Percentiles rank a stretch among this genome's conserved stretches.
Conservation (phyloP, 176 grass and related monocot genomes). For the Secale cereale region DNA sequence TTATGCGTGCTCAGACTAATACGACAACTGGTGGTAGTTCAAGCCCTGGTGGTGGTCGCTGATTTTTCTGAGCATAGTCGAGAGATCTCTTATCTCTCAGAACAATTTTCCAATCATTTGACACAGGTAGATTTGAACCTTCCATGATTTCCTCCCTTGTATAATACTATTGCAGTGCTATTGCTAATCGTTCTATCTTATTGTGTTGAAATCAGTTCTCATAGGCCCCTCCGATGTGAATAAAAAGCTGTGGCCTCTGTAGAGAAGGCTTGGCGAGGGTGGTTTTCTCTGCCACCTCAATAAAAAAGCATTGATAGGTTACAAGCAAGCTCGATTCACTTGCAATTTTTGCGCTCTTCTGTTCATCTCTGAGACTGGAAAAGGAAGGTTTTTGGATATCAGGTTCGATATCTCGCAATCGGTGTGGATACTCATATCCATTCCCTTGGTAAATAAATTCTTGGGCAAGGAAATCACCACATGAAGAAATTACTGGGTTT, state of each 20-base stretch:
- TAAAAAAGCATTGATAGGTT: constrained; percentile 61
- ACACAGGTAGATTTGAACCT: constrained; percentile 38
- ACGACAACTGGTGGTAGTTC: constrained; percentile 40
- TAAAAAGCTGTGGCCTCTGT: constrained; percentile 55
- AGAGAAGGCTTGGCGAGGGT: constrained; percentile 43
- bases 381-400: constrained; percentile 48
- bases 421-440: constrained; percentile 14
- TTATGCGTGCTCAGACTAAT: constrained; percentile 48
- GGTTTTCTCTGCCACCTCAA: constrained; percentile 57
- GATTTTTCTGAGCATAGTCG: constrained; percentile 40
- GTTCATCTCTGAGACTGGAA: constrained; percentile 45
- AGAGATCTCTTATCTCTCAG: constrained; percentile 40
- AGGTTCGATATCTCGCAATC: constrained; percentile 28
- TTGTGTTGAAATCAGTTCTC: constrained; percentile 28
- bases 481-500: constrained; percentile 41
- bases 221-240: constrained; percentile 51
- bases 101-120: constrained; percentile 55
- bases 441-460: constrained; percentile 54
- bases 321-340: constrained; percentile 65
- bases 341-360: constrained; percentile 56
- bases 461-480: constrained; percentile 34
- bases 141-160: not conserved
- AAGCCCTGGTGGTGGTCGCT: constrained; percentile 46
- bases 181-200: constrained; percentile 5
- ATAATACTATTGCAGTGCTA: not conserved